Base-by-base conservation (phyloP, 2,329 filamentous ascomycete species). In the Alternaria triticimaculans region DNA sequence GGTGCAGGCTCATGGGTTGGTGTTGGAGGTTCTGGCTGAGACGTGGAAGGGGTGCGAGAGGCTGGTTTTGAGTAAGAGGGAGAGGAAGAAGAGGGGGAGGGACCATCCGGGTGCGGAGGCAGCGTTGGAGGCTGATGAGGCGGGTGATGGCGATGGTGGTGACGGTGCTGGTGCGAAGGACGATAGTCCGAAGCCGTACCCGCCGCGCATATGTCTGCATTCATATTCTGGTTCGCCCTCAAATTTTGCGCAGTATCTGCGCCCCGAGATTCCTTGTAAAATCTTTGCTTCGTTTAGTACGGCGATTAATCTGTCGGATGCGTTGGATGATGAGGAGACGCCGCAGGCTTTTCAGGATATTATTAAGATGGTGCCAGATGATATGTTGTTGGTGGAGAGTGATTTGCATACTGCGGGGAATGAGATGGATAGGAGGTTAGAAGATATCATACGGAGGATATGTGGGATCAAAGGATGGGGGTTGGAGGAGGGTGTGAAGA, bases 281-380 rank as follows among this genome's bases (percentile, higher is more conserved):
- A 86, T 98, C 20, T 99, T 90, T 80, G 94, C 97, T 72, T 97
- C 94, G 1, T 96, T 98, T 76, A 97, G 94, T 2, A 86, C 86
- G 0, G 89, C 89, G 6, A 91, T 99, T 72, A 99, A 98, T 75
- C 87, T 94, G 72, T 85, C 86, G 3, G 73, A 78, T 58, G 69
- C 66, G 30, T 83, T 87, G 18, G 80, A 77, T 70, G 71, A 84
- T 73, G 76, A 84, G 73, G 76, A 84, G 81, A 66, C 78, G 72
- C 74, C 82, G 79, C 74, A 76, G 65, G 87, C 89, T 60, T 87
- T 87, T 5, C 85, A 87, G 23, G 89, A 94, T 20, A 87, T 90
- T 20, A 86, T 98, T 51, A 87, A 86, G 63, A 86, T 87, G 3
- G 85, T 96, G 4, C 95, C 96, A 0, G 91, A 93, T 68, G 87